phyloP scores from a whole-genome alignment of 202 grass and related monocot genomes.

The Schoenoplectus tabernaemontani region DNA sequence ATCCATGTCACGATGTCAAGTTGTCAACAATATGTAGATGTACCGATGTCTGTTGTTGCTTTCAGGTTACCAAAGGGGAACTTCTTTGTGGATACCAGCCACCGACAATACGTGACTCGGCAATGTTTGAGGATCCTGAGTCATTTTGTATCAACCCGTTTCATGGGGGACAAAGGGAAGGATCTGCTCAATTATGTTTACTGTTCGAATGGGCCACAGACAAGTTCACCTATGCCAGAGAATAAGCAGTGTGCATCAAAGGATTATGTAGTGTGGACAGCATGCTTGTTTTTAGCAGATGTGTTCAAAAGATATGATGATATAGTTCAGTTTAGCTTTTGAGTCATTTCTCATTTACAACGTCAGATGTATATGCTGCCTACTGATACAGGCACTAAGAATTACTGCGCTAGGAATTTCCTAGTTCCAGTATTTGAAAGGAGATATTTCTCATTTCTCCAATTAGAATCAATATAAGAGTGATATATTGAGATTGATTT shows the following conservation, averaged over 20 bases:
- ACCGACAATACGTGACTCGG: slow-evolving; percentile 62
- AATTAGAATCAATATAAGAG: too few relatives aligned
- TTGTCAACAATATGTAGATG: too few relatives aligned
- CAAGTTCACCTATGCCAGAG: slow-evolving; percentile 21
- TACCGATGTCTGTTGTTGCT: too few relatives aligned
- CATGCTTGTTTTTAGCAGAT: slow-evolving; percentile 82
- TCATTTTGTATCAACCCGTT: slow-evolving; percentile 50
- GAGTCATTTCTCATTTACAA: too few relatives aligned
- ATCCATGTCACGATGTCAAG: too few relatives aligned
- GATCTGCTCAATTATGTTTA: slow-evolving; percentile 53
- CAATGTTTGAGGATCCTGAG: slow-evolving; percentile 59
- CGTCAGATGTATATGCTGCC: too few relatives aligned
- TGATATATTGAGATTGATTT: too few relatives aligned
- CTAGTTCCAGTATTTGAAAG: too few relatives aligned
- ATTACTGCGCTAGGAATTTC: too few relatives aligned
- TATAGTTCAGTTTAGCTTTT: background rate
- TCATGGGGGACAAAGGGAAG: slow-evolving; percentile 42
- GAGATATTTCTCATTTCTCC: too few relatives aligned
- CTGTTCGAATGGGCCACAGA: slow-evolving; percentile 88
- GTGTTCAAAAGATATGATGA: slow-evolving; percentile 67
- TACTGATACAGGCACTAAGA: too few relatives aligned
- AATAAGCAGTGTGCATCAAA: slow-evolving; percentile 98
- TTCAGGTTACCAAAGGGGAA: slow-evolving; percentile 45
- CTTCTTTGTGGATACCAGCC: slow-evolving; percentile 88
- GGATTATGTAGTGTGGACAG: slow-evolving; percentile 70